Percentiles rank a stretch among this genome's conserved stretches.
Evolutionary conservation across 148 eudicot species (phyloP).

Genomic region (Gaultheria prostrata): DNA sequence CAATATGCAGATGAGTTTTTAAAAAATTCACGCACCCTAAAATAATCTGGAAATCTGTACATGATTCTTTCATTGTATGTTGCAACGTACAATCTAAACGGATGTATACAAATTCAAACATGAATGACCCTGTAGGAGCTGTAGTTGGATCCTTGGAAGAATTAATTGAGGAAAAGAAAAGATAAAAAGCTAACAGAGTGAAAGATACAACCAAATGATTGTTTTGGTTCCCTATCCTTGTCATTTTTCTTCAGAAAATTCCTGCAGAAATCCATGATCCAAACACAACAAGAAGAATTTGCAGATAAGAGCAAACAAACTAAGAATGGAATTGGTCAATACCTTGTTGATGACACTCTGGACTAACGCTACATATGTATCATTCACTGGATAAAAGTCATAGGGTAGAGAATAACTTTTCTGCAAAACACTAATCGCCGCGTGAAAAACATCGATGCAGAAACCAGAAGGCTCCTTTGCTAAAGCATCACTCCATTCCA

Average conservation of each 20-base stretch:
- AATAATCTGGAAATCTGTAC: not conserved
- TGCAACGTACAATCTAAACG: not conserved
- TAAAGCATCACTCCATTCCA: conserved; percentile 5
- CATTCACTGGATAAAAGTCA: conserved; percentile 1
- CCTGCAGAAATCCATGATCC: not conserved
- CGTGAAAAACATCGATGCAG: conserved; percentile 17
- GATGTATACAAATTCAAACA: not conserved
- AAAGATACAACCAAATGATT: not conserved
- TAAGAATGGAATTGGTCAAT: not conserved
- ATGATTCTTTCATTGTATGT: not conserved
- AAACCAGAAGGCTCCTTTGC: conserved; percentile 1
- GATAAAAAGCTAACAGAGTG: not conserved
- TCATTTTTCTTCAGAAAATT: not conserved
- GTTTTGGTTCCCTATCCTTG: not conserved
- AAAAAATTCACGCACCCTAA: not conserved
- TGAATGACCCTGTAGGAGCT: not conserved
- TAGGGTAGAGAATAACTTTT: conserved; percentile 6
- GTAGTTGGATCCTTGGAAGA: not conserved
- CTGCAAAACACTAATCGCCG: not conserved
- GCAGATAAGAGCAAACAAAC: not conserved
- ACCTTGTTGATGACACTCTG: conserved; percentile 17
- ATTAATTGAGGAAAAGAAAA: not conserved
- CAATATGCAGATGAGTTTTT: not conserved
- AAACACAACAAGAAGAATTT: not conserved
- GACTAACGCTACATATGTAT: conserved; percentile 16